Evolutionary conservation across 2,329 filamentous ascomycete genomes (phyloP), one percentile per base, ranked within the genome.

Genomic region (Penicillium sp.): DNA sequence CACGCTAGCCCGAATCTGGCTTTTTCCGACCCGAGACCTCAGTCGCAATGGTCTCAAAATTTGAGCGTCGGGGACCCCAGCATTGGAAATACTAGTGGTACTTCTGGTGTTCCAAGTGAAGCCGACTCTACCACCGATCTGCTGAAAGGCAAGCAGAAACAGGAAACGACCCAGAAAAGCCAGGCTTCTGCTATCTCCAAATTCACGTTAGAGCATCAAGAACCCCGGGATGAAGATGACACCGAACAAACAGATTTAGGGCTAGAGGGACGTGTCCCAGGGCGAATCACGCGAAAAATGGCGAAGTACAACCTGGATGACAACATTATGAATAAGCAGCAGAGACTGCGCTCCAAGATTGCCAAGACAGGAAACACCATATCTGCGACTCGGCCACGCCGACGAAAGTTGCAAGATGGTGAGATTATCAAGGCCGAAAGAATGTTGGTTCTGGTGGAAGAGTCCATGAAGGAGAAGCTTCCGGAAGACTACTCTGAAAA

Each of bases 391-490:
- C 65, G 70, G 43, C 68, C 72, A 9, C 70, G 67, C 48, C 70
- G 75, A 50, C 70, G 69, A 29, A 73, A 80, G 25, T 67, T 78
- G 25, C 74, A 78, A 52, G 81, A 86, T 62, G 87, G 87, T 5
- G 81, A 87, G 59, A 84, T 89, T 51, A 76, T 89, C 56, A 88
- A 88, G 70, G 86, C 87, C 72, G 86, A 88, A 67, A 85, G 83
- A 58, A 89, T 89, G 87, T 80, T 89, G 23, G 82, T 89, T 21
- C 80, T 85, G 23, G 80, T 88, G 25, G 87, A 88, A 63, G 77
- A 78, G 42, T 80, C 77, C 7, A 66, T 77, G 42, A 79, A 81
- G 61, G 76, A 74, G n/a, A 64, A 81, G 3, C 72, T 87, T 9
- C 81, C 84, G 1, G 79, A 82, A 7, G 84, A 88, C 56, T 89